These are phyloP conservation scores for Pseudoscleropodium purum DNA, from an alignment of 225 moss, liverwort and hornwort species.

Conservation along the genomic window DNA sequence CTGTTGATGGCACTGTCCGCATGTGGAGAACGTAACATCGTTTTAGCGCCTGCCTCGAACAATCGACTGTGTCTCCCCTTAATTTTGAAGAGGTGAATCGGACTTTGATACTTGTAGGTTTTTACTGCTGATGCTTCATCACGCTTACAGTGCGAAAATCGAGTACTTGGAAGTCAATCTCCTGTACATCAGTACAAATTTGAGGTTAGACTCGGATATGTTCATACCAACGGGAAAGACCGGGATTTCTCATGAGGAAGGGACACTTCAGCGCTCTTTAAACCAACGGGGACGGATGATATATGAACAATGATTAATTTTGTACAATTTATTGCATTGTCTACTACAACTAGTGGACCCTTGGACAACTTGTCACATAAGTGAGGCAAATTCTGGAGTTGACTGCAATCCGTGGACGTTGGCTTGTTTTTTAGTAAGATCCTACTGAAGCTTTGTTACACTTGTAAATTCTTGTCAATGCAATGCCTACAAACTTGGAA, in stretches of 20 bases:
- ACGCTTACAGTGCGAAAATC: not conserved
- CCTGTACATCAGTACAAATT: not conserved
- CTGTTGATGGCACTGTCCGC: conserved; percentile 87
- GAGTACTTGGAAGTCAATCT: not conserved
- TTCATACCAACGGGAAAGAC: not conserved
- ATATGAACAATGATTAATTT: not conserved
- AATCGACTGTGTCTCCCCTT: not conserved
- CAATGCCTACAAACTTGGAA: not conserved
- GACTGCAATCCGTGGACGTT: not conserved
- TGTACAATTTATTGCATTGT: not conserved
- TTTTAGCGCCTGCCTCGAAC: not conserved
- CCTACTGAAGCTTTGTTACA: not conserved
- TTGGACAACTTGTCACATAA: not conserved
- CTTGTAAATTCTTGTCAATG: not conserved
- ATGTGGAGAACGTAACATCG: conserved; percentile 71
- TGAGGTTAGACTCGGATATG: not conserved
- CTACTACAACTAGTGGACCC: not conserved
- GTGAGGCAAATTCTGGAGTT: not conserved
- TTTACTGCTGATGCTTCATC: not conserved
- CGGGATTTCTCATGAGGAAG: not conserved
- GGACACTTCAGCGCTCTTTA: not conserved
- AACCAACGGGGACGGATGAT: not conserved
- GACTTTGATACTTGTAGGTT: not conserved
- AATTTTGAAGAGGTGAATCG: not conserved
- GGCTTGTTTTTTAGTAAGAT: not conserved